Conservation (phyloP, 2,329 filamentous ascomycete genomes). For the Myriosclerotinia scirpicola region DNA sequence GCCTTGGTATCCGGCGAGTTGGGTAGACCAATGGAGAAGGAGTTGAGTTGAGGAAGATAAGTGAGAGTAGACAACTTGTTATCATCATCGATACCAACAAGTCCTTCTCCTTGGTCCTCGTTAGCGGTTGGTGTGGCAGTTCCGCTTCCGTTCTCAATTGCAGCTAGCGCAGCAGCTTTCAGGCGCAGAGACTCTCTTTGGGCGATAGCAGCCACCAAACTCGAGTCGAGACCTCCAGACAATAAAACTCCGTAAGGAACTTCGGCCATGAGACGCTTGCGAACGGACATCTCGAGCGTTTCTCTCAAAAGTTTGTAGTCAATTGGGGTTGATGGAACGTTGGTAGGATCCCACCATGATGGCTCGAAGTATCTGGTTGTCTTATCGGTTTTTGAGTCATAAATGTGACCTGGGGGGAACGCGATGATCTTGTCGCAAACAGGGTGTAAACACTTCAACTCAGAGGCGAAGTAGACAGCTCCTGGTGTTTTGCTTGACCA, state of each 20-base stretch:
- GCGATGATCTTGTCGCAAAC: constrained; percentile 94
- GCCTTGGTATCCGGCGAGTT: constrained; percentile 90
- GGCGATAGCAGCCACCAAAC: constrained; percentile 90
- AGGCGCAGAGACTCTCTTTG: constrained; percentile 85
- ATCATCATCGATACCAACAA: constrained; percentile 93
- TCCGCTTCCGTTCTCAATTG: constrained; percentile 42
- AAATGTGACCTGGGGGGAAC: constrained; percentile 94
- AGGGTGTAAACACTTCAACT: constrained; percentile 88
- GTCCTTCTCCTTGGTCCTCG: constrained; percentile 62
- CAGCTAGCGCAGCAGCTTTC: constrained; percentile 60
- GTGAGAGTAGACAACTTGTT: constrained; percentile 87
- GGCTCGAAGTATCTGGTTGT: constrained; percentile 89
- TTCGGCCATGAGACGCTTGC: constrained; percentile 98
- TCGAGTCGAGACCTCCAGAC: constrained; percentile 94
- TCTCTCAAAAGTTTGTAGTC: constrained; percentile 81
- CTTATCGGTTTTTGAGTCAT: constrained; percentile 87
- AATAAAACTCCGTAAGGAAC: constrained; percentile 95
- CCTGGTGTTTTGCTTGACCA: constrained; percentile 80
- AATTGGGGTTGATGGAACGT: constrained; percentile 75
- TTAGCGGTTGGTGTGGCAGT: constrained; percentile 52
- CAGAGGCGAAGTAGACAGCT: constrained; percentile 92
- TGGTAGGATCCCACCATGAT: constrained; percentile 83
- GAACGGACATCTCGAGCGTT: constrained; percentile 84
- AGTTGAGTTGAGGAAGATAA: constrained; percentile 92
- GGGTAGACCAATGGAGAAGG: constrained; percentile 96